phyloP scores from a whole-genome alignment of 208 protist species.

The Wallacemonas sp. region DNA sequence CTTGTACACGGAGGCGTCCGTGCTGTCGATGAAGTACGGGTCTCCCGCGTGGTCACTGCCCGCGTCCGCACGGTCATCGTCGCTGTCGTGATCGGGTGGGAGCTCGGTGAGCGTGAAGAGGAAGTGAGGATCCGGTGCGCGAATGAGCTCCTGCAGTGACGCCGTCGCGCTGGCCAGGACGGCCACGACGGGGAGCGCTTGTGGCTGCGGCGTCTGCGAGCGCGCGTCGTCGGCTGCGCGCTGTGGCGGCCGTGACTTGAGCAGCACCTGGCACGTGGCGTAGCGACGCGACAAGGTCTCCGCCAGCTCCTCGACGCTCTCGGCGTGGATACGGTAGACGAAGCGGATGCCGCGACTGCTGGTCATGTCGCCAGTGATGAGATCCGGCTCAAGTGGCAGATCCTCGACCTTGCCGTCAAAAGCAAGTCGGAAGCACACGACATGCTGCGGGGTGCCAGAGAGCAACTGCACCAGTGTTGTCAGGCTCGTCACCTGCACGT shows the following conservation, averaged over 20 bases:
- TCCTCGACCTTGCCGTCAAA: constrained; percentile 35
- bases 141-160: constrained; percentile 28
- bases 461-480: background rate
- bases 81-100: too few relatives aligned
- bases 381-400: constrained; percentile 15
- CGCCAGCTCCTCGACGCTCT: constrained; percentile 2
- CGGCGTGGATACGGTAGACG: constrained; percentile 22
- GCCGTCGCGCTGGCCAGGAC: constrained; percentile 34
- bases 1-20: constrained; percentile 16
- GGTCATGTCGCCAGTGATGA: background rate
- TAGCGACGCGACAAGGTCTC: constrained; percentile 17
- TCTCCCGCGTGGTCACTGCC: background rate
- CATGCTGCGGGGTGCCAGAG: background rate
- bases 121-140: constrained; percentile 20
- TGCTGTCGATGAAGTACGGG: constrained; percentile 12
- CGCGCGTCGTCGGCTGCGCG: too few relatives aligned
- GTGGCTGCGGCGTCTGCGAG: too few relatives aligned
- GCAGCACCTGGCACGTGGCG: constrained; percentile 28
- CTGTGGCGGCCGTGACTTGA: too few relatives aligned
- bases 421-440: constrained; percentile 18
- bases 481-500: constrained; percentile 15
- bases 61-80: background rate
- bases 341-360: background rate
- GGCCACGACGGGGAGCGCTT: constrained; percentile 11
- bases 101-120: constrained; percentile 19